phyloP scores from a whole-genome alignment of 495 filamentous ascomycete species.

The Talaromyces stipitatus region DNA sequence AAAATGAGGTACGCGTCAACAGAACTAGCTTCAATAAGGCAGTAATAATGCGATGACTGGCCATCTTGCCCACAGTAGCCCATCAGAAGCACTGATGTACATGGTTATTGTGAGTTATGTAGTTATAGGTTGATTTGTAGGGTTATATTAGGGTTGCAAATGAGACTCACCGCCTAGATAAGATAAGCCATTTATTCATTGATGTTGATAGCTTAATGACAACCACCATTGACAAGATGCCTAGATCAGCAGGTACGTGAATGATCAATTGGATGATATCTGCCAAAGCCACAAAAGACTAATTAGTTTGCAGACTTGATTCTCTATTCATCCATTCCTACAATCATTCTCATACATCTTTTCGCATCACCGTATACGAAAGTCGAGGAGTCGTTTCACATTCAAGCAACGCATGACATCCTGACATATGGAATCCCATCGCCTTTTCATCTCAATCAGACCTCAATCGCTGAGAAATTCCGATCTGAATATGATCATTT shows the following conservation, averaged over 20 bases:
- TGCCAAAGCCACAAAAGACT: no score
- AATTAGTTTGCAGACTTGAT: constrained; percentile 16
- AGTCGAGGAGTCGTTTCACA: constrained; percentile 97
- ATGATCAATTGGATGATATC: not conserved
- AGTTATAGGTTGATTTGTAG: no score
- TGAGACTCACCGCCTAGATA: no score
- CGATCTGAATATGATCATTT: constrained; percentile 75
- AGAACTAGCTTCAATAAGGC: no score
- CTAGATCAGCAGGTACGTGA: not conserved
- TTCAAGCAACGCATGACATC: constrained; percentile 92
- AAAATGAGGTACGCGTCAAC: no score
- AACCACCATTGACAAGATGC: constrained; percentile 2
- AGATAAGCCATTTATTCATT: not conserved
- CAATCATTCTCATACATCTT: constrained; percentile 67
- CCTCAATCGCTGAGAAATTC: constrained; percentile 37
- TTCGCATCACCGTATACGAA: constrained; percentile 85
- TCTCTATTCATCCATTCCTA: constrained; percentile 51
- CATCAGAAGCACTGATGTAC: no score
- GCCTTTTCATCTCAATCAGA: constrained; percentile 1
- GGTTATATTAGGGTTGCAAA: no score
- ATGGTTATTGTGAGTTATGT: no score
- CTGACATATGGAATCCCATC: constrained; percentile 68
- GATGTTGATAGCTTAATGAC: not conserved
- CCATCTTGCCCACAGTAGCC: no score
- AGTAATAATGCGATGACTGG: no score